A percentile compares a stretch with the other conserved stretches of the same genome.
Conservation (phyloP, 768 basidiomycete species). For the Calocera viscosa region DNA sequence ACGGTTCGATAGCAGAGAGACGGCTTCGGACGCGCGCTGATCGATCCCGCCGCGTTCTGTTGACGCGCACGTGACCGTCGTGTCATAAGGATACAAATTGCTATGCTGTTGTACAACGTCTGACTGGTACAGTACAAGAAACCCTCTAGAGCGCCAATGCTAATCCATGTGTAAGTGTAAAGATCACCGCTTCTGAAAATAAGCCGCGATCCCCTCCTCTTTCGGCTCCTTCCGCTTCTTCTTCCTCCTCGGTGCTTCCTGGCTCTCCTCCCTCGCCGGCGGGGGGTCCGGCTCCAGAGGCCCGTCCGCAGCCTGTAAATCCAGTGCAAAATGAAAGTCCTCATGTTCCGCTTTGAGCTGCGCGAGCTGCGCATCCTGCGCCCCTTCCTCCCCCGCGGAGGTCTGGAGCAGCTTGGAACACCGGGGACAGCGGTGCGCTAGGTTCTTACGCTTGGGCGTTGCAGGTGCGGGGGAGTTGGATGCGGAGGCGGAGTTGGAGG, state of each 20-base stretch:
- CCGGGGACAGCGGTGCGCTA: constrained; percentile 10
- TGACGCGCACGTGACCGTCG: constrained; percentile 47
- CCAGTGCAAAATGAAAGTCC: constrained; percentile 81
- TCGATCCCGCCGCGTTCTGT: constrained; percentile 21
- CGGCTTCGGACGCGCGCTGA: too few species aligned
- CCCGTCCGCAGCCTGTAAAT: constrained; percentile 42
- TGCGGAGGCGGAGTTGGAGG: neutral
- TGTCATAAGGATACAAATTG: constrained; percentile 42
- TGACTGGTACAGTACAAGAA: neutral
- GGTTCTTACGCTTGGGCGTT: constrained; percentile 18
- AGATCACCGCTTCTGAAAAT: constrained; percentile 25
- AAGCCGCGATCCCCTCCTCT: constrained; percentile 37
- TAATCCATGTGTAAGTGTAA: neutral
- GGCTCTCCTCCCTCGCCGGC: constrained; percentile 15
- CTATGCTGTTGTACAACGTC: constrained; percentile 16
- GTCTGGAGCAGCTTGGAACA: constrained; percentile 8
- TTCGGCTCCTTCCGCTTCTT: constrained; percentile 25
- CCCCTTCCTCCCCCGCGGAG: constrained; percentile 1
- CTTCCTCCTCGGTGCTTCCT: constrained; percentile 15
- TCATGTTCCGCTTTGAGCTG: constrained; percentile 50
- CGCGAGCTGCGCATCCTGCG: constrained; percentile 15
- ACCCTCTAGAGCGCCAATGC: neutral
- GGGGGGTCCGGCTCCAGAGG: constrained; percentile 18
- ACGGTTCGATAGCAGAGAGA: too few species aligned
- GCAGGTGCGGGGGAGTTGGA: constrained; percentile 22